Conservation (phyloP, 23 red algal species). For the Gracilaria domingensis region DNA sequence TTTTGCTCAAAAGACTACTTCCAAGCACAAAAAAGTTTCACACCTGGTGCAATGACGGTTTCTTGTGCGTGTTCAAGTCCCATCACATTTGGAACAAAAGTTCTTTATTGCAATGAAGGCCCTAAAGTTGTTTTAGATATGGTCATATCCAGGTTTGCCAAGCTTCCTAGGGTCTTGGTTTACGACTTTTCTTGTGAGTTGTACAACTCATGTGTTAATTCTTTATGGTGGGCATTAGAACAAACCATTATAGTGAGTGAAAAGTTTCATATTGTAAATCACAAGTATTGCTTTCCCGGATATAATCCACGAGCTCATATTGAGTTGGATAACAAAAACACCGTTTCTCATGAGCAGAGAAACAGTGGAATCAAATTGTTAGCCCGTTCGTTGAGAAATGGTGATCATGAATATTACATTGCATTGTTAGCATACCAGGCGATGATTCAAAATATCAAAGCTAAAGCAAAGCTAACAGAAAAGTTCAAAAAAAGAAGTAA, state of each 20-base stretch:
- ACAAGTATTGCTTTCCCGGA: background rate
- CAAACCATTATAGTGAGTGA: conserved; percentile 7
- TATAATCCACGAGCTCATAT: background rate
- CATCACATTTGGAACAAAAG: background rate
- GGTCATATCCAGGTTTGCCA: background rate
- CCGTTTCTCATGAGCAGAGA: background rate
- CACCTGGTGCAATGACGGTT: background rate
- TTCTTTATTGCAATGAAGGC: background rate
- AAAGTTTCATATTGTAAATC: conserved; percentile 23
- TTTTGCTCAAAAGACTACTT: no score
- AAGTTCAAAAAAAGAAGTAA: background rate
- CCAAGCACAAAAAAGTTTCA: background rate
- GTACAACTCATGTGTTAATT: background rate
- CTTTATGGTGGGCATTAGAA: background rate
- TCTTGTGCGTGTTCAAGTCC: background rate
- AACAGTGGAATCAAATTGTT: conserved; percentile 10
- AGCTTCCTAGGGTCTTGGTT: background rate
- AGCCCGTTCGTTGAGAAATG: background rate
- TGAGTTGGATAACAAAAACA: background rate
- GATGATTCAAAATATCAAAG: background rate
- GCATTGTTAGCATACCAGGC: background rate
- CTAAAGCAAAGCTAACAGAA: background rate
- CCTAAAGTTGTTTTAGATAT: conserved; percentile 6
- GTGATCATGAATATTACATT: background rate
- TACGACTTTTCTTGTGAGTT: background rate